Evolutionary conservation across 495 filamentous ascomycete species (phyloP).

Genomic region (Jackrogersella multiformis): DNA sequence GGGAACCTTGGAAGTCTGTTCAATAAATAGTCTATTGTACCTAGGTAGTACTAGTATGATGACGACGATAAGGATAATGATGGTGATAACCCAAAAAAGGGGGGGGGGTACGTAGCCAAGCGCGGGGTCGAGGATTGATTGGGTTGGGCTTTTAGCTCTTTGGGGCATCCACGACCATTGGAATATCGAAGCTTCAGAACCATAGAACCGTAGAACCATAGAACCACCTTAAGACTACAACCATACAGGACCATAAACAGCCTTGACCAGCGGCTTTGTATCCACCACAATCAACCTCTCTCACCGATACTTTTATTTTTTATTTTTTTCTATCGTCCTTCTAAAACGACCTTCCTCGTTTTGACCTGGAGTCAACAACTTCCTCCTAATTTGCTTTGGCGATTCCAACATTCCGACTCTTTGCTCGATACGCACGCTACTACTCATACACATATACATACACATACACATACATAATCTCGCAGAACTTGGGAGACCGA

Average conservation of each 20-base stretch:
- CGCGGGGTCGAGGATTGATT: constrained; percentile 38
- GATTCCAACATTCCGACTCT: not conserved
- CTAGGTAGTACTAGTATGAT: not conserved
- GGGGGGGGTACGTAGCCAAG: constrained; percentile 29
- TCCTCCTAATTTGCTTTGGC: constrained; percentile 4
- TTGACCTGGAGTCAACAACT: constrained; percentile 41
- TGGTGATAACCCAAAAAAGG: constrained; percentile 1
- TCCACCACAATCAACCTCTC: constrained; percentile 35
- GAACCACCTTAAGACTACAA: constrained; percentile 24
- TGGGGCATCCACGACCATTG: constrained; percentile 10
- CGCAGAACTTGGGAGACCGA: too few relatives aligned
- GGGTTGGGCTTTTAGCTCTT: constrained; percentile 32
- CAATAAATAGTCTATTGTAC: too few relatives aligned
- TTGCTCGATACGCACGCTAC: too few relatives aligned
- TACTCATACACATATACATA: too few relatives aligned
- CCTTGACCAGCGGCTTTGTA: constrained; percentile 25
- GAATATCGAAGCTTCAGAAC: not conserved
- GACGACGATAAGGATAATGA: too few relatives aligned
- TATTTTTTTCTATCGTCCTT: constrained; percentile 12
- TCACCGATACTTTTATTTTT: constrained; percentile 41
- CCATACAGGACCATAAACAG: constrained; percentile 31
- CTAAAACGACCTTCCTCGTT: constrained; percentile 30
- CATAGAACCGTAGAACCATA: not conserved
- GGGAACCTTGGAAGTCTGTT: not conserved
- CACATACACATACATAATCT: too few relatives aligned